These are phyloP conservation scores for Quercus suber DNA, from an alignment of 306 rosid genomes.

Conservation along the genomic window DNA sequence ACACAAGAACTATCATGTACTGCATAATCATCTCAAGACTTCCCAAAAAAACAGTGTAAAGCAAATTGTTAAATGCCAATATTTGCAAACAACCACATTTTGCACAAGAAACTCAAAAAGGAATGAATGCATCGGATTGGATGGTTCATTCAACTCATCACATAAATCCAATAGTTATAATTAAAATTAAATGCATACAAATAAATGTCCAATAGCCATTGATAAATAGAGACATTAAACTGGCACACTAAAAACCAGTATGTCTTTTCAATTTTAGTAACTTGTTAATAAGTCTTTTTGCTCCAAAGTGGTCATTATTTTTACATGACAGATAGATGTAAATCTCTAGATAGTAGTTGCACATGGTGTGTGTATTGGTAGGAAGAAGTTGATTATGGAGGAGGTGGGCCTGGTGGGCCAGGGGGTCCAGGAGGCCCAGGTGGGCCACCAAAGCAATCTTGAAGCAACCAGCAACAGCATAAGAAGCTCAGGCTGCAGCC, in stretches of 20 bases:
- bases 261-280: background rate
- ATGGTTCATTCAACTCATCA: too few species aligned
- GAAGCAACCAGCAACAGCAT: slow-evolving; percentile 62
- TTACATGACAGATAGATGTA: background rate
- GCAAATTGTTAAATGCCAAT: too few species aligned
- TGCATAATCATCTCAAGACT: too few species aligned
- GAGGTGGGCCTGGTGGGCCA: slow-evolving; percentile 24
- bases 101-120: too few species aligned
- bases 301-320: background rate
- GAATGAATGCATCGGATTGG: too few species aligned
- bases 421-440: slow-evolving; percentile 35
- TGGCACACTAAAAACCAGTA: background rate
- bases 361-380: background rate
- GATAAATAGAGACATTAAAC: background rate
- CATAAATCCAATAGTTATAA: too few species aligned
- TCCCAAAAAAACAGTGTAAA: too few species aligned
- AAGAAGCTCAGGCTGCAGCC: slow-evolving; percentile 37
- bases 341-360: background rate
- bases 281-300: background rate
- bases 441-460: slow-evolving; percentile 54
- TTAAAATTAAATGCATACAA: background rate
- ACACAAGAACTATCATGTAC: too few species aligned
- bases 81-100: too few species aligned
- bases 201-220: background rate
- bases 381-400: slow-evolving; percentile 6